Evolutionary conservation across 2,329 filamentous ascomycete genomes (phyloP).

Genomic region (Pseudogymnoascus sp.): DNA sequence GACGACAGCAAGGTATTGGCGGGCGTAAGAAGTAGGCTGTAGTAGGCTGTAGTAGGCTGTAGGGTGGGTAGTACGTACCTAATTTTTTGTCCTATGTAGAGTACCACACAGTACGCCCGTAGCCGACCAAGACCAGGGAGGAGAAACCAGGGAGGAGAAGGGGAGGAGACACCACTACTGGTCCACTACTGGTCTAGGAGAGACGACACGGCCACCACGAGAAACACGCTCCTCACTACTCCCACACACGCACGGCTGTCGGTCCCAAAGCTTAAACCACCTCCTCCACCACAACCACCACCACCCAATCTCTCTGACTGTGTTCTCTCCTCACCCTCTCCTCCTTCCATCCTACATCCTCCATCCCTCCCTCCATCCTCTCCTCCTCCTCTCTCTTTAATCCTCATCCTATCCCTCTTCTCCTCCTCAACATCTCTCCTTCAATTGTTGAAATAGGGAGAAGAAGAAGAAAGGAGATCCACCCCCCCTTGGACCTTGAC

Average conservation of each 20-base stretch:
- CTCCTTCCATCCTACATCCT: constrained; percentile 8
- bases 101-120: background rate
- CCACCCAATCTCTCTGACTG: background rate
- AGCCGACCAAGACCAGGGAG: background rate
- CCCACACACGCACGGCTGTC: constrained; percentile 1
- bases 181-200: background rate
- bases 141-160: background rate
- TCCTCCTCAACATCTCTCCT: constrained; percentile 7
- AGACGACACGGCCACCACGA: background rate
- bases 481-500: background rate
- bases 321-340: background rate
- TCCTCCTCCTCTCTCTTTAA: constrained; percentile 11
- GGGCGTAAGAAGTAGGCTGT: background rate
- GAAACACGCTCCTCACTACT: background rate
- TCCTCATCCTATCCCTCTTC: constrained; percentile 10
- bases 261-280: constrained; percentile 9
- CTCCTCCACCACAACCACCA: background rate
- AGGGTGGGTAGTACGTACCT: background rate
- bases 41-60: background rate
- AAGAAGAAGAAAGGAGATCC: background rate
- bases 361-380: constrained; percentile 4
- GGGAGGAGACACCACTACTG: too few species aligned
- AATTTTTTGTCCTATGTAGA: background rate
- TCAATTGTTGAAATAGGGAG: background rate
- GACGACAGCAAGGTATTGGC: background rate